Conservation (phyloP, 257 asterid species). For the Solanum megistacrolobum region DNA sequence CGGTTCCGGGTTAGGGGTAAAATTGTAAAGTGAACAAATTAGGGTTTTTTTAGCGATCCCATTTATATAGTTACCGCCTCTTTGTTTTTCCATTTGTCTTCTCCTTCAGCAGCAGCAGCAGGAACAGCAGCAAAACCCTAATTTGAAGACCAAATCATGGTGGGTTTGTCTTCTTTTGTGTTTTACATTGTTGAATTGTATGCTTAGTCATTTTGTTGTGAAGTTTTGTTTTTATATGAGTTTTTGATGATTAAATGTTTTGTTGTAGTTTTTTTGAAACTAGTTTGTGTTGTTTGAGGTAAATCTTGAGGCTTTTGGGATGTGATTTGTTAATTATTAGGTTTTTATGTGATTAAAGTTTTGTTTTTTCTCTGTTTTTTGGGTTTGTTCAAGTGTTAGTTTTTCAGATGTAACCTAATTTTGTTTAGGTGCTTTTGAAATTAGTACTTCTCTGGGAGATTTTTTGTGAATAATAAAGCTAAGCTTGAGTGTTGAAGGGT, state of each 20-base stretch:
- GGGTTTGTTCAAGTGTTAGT: background rate
- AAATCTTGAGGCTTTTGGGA: background rate
- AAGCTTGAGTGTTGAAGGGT: background rate
- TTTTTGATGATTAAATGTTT: background rate
- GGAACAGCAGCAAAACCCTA: background rate
- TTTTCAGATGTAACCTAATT: background rate
- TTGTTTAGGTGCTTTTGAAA: background rate
- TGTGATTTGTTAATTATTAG: background rate
- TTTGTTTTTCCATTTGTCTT: background rate
- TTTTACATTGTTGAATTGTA: background rate
- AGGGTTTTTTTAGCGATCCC: background rate
- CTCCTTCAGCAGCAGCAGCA: background rate
- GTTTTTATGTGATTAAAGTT: background rate
- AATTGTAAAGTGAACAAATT: background rate
- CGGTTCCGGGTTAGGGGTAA: background rate
- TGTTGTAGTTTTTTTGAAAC: background rate
- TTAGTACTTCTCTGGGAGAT: background rate
- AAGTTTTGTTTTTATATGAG: background rate
- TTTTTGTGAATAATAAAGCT: background rate
- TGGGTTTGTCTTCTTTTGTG: background rate
- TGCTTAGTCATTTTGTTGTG: background rate
- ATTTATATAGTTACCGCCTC: background rate
- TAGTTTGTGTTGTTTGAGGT: background rate
- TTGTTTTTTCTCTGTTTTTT: background rate
- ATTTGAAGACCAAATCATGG: background rate